Base-by-base conservation (phyloP, 2,329 filamentous ascomycete species). In the Metarhizium rileyi region DNA sequence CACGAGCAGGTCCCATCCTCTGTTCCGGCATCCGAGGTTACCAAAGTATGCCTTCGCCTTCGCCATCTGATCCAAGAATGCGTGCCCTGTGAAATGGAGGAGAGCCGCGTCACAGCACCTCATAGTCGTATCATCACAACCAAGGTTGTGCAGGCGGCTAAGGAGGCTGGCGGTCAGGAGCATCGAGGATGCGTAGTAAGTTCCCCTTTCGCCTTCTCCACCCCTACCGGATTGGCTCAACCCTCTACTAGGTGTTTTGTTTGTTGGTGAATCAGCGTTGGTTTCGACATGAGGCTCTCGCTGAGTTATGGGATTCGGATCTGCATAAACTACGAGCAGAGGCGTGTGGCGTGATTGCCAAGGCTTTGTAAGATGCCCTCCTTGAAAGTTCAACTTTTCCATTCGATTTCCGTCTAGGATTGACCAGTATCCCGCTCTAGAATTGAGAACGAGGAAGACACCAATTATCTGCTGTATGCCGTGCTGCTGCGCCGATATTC, bases 281-380 rank as follows among this genome's bases (percentile, higher is more conserved):
- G 81, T 97, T 96, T 68, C 83, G 80, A 62, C 81, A 80, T 53
- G 90, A 97, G 69, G 82, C 89, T 2, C 54, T 76, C 26, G 66
- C 83, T 6, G 93, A 98, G 73, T 79, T 97, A 2, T 98, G 91
- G 89, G 91, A 98, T 66, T 83, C 90, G 6, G 85, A 89, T 52
- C 74, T 97, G 36, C 88, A 95, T 64, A 70, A 83, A 40, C 72
- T 93, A 35, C 81, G 91, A 27, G 88, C 89, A 2, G 73, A 78
- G 2, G 90, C 93, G 14, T 95, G 90, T 62, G 90, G 96, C 66
- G 83, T 96, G 44, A 85, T 98, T 60, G 90, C 93, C 20, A 98
- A 97, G 72, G 74, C 78, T 23, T 72, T 84, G 76, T 77, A 59
- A 60, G 72, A 33, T 61, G 10, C 41, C 16, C n/a, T 3, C 26